Percentiles rank a stretch among this genome's conserved stretches.
Evolutionary conservation across 306 rosid species (phyloP).

Genomic region (Rosa chinensis): DNA sequence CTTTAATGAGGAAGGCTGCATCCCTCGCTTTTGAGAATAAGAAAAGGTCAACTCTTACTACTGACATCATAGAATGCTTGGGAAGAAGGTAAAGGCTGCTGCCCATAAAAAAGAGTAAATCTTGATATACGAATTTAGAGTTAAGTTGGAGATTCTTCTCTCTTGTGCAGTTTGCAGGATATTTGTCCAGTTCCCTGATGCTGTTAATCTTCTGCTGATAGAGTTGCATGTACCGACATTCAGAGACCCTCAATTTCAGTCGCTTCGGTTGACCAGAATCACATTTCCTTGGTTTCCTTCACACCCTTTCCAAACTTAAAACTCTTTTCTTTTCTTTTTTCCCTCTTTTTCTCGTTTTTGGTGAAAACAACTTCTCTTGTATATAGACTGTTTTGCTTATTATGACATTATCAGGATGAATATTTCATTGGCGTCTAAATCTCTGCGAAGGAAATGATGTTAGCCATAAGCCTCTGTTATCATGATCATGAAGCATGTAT

Average conservation of each 20-base stretch:
- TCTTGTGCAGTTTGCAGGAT: constrained; percentile 72
- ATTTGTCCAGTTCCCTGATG: constrained; percentile 56
- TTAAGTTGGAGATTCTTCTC: constrained; percentile 4
- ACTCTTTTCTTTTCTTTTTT: not conserved
- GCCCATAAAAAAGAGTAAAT: not conserved
- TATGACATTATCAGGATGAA: not conserved
- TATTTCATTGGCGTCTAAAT: not conserved
- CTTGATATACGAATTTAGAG: not conserved
- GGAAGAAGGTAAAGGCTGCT: constrained; percentile 65
- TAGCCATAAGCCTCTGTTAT: not conserved
- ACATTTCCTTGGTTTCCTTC: not conserved
- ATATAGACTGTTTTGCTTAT: not conserved
- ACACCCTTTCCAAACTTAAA: not conserved
- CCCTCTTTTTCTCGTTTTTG: too few relatives aligned
- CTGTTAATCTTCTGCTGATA: not conserved
- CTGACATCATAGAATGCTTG: constrained; percentile 83
- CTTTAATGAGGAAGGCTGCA: constrained; percentile 85
- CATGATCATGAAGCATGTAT: not conserved
- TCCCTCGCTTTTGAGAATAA: constrained; percentile 69
- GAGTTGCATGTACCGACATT: not conserved
- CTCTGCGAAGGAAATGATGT: not conserved
- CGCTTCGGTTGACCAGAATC: not conserved
- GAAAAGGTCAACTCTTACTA: constrained; percentile 88
- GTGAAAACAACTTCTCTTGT: not conserved
- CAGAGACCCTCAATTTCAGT: not conserved